Percentiles rank a stretch among this genome's conserved stretches.
These are phyloP conservation scores for Cercospora sp. DNA, from an alignment of 2,329 filamentous ascomycete genomes.

Conservation along the genomic window DNA sequence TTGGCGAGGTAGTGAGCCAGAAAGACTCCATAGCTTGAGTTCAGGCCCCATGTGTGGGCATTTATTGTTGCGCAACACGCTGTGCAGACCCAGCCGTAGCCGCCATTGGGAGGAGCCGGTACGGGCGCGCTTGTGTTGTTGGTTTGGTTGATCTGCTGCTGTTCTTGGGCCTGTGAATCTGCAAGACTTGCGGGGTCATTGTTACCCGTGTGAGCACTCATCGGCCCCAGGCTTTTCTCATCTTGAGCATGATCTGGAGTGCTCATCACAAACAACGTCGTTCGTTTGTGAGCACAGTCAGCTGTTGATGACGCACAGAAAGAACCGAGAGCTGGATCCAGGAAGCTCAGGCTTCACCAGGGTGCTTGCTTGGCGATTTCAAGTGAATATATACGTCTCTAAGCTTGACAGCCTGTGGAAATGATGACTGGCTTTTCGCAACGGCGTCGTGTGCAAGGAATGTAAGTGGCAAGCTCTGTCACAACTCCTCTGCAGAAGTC, in stretches of 20 bases:
- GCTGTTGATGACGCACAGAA: not conserved
- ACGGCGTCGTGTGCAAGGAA: not conserved
- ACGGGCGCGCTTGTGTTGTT: not conserved
- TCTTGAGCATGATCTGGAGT: not conserved
- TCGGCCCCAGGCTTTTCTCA: not conserved
- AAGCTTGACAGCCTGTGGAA: not conserved
- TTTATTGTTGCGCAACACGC: constrained; percentile 47
- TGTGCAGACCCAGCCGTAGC: constrained; percentile 61
- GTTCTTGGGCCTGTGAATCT: not conserved
- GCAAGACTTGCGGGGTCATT: not conserved
- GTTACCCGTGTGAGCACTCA: not conserved
- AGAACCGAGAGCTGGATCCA: not conserved
- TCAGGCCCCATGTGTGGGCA: constrained; percentile 49
- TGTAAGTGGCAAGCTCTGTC: not conserved
- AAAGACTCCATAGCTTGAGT: constrained; percentile 65
- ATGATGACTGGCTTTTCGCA: not conserved
- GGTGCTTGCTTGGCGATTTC: constrained; percentile 6
- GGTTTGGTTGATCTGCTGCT: constrained; percentile 1
- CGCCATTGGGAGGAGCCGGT: constrained; percentile 49
- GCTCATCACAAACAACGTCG: not conserved
- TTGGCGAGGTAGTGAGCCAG: constrained; percentile 72
- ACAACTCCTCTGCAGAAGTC: not conserved
- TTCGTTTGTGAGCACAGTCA: not conserved
- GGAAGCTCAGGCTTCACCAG: not conserved
- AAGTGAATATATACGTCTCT: constrained; percentile 2